A percentile compares a stretch with the other conserved stretches of the same genome.
These are phyloP conservation scores for Apiospora saccharicola DNA, from an alignment of 2,329 filamentous ascomycete species.

Conservation along the genomic window DNA sequence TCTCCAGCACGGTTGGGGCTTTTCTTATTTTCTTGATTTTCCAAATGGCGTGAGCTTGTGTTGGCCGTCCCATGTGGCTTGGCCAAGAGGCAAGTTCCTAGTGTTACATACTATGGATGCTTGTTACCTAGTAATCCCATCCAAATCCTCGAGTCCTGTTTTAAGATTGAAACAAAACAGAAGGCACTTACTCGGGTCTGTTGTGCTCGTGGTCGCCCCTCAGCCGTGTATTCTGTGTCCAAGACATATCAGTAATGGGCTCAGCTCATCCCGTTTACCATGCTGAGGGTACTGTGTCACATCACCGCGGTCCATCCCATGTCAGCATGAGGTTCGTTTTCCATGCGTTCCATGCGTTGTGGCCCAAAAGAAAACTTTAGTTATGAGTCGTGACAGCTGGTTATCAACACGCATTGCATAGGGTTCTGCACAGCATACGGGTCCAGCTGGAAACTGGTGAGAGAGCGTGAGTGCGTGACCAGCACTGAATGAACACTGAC, in stretches of 20 bases:
- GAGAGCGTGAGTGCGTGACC: not conserved
- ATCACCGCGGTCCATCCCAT: not conserved
- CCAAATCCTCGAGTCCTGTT: slow-evolving; percentile 6
- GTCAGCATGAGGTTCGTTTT: not conserved
- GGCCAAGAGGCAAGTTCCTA: not conserved
- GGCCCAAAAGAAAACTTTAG: not conserved
- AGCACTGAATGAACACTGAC: not conserved
- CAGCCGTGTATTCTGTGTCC: slow-evolving; percentile 9
- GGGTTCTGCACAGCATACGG: slow-evolving; percentile 1
- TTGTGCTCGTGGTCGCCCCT: not conserved
- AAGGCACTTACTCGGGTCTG: not conserved
- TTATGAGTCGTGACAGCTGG: slow-evolving; percentile 11
- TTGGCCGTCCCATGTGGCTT: not conserved
- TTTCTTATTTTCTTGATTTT: slow-evolving; percentile 7
- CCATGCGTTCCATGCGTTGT: not conserved
- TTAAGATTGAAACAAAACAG: slow-evolving; percentile 19
- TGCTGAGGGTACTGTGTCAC: not conserved
- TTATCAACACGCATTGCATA: not conserved
- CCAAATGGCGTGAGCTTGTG: slow-evolving; percentile 1
- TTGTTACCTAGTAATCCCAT: slow-evolving; percentile 9
- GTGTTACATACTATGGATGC: not conserved
- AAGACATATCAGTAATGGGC: slow-evolving; percentile 4
- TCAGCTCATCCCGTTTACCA: slow-evolving; percentile 7
- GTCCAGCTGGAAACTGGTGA: not conserved
- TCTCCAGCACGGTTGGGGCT: not conserved